Percentiles rank a stretch among this genome's conserved stretches.
phyloP scores from a whole-genome alignment of 2,329 filamentous ascomycete genomes.

The Achaetomium macrosporum region DNA sequence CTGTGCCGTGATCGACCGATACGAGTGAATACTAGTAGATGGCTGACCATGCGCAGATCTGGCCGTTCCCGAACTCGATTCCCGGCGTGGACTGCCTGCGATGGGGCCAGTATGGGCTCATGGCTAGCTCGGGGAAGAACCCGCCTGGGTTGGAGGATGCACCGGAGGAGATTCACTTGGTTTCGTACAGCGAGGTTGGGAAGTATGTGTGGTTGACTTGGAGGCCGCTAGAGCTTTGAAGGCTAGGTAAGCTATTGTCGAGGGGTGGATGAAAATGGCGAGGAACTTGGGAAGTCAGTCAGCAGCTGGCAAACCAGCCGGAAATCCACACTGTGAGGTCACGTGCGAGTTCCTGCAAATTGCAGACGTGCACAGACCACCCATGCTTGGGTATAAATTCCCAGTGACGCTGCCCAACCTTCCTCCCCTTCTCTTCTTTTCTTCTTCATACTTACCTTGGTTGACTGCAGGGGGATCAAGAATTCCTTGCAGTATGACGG shows the following conservation, averaged over 20 bases:
- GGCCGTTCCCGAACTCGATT: slow-evolving; percentile 1
- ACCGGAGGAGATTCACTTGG: slow-evolving; percentile 6
- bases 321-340: background rate
- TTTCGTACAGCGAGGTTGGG: background rate
- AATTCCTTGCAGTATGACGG: slow-evolving; percentile 6
- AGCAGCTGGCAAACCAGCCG: background rate
- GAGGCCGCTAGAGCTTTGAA: background rate
- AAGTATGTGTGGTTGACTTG: slow-evolving; percentile 13
- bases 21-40: background rate
- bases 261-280: too few species aligned
- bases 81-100: slow-evolving; percentile 1
- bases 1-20: background rate
- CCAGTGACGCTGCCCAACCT: background rate
- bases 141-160: background rate
- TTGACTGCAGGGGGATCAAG: slow-evolving; percentile 10
- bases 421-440: slow-evolving; percentile 9
- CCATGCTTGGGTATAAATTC: background rate
- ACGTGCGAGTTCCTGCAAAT: slow-evolving; percentile 6
- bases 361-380: slow-evolving; percentile 11
- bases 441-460: slow-evolving; percentile 16
- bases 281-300: too few species aligned
- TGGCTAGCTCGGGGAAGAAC: background rate
- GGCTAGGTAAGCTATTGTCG: too few species aligned
- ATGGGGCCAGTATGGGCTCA: slow-evolving; percentile 5
- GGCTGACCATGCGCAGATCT: background rate